These are phyloP conservation scores for Urostyla sp. DNA, from an alignment of 73 alveolate species.

Conservation along the genomic window DNA sequence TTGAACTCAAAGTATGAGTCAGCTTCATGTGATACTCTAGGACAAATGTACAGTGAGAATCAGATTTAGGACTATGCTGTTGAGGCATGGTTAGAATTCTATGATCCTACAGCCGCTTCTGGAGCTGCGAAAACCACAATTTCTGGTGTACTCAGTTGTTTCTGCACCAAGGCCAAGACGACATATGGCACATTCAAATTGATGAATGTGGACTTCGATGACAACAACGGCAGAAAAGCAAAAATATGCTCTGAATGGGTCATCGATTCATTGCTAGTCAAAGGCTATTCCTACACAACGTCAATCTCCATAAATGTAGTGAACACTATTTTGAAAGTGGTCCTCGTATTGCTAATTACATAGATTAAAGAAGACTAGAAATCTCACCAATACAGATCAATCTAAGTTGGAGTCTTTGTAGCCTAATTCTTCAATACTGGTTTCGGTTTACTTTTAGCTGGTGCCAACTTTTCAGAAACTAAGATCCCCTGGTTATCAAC, in stretches of 20 bases:
- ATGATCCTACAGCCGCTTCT: slow-evolving; percentile 8
- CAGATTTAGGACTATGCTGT: slow-evolving; percentile 33
- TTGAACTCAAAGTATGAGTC: not conserved
- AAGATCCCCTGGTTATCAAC: slow-evolving; percentile 16
- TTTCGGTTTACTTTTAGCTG: slow-evolving; percentile 40
- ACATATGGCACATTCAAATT: not conserved
- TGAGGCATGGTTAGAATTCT: slow-evolving; percentile 23
- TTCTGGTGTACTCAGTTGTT: slow-evolving; percentile 41
- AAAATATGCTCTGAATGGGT: slow-evolving; percentile 43
- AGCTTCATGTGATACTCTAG: not conserved
- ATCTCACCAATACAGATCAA: slow-evolving; percentile 16
- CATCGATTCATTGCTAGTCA: not conserved
- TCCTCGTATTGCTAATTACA: slow-evolving; percentile 26
- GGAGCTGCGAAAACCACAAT: not conserved
- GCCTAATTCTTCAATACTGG: slow-evolving; percentile 66
- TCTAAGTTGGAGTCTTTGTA: slow-evolving; percentile 41
- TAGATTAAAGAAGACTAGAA: slow-evolving; percentile 53
- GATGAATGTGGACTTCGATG: not conserved
- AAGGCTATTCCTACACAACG: not conserved
- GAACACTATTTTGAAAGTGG: slow-evolving; percentile 25
- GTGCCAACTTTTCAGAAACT: slow-evolving; percentile 48
- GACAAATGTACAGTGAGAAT: slow-evolving; percentile 1
- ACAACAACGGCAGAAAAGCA: not conserved
- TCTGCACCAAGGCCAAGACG: slow-evolving; percentile 25
- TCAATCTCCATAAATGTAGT: slow-evolving; percentile 47